Evolutionary conservation across 2,329 filamentous ascomycete genomes (phyloP).

Genomic region (Clonostachys rosea): DNA sequence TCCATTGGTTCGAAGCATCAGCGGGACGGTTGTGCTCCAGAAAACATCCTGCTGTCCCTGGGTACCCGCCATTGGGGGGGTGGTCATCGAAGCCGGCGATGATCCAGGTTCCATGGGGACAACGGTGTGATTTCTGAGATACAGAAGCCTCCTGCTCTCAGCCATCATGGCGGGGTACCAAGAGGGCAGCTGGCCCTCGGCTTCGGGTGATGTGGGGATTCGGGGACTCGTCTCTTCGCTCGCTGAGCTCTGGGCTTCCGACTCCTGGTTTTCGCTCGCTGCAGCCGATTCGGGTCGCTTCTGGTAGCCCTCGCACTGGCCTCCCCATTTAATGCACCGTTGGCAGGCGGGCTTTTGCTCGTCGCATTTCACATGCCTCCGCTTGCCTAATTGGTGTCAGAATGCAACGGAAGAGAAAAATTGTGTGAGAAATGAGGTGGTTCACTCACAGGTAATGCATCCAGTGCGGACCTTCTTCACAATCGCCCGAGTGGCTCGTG

Average conservation of each 20-base stretch:
- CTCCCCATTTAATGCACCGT: slow-evolving; percentile 21
- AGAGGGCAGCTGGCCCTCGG: neutral
- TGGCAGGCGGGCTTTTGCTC: slow-evolving; percentile 20
- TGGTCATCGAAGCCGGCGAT: neutral
- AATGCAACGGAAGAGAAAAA: too few relatives aligned
- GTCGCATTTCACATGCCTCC: slow-evolving; percentile 24
- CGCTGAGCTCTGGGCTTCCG: neutral
- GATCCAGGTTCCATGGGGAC: neutral
- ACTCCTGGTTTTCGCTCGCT: neutral
- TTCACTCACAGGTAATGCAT: slow-evolving; percentile 17
- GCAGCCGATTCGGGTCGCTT: neutral
- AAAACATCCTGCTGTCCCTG: slow-evolving; percentile 12
- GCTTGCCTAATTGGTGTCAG: slow-evolving; percentile 7
- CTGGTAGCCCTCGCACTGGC: slow-evolving; percentile 20
- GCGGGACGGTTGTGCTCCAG: slow-evolving; percentile 27
- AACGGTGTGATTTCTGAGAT: neutral
- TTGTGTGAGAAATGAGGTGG: too few relatives aligned
- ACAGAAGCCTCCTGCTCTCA: slow-evolving; percentile 2
- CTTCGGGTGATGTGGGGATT: neutral
- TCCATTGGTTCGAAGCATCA: slow-evolving; percentile 20
- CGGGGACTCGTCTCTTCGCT: neutral
- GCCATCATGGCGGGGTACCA: neutral
- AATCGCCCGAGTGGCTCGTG: slow-evolving; percentile 17
- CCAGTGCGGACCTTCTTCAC: slow-evolving; percentile 18
- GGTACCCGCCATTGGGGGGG: neutral